These are phyloP conservation scores for Ophiostoma quercus DNA, from an alignment of 2,329 filamentous ascomycete genomes.

Conservation along the genomic window DNA sequence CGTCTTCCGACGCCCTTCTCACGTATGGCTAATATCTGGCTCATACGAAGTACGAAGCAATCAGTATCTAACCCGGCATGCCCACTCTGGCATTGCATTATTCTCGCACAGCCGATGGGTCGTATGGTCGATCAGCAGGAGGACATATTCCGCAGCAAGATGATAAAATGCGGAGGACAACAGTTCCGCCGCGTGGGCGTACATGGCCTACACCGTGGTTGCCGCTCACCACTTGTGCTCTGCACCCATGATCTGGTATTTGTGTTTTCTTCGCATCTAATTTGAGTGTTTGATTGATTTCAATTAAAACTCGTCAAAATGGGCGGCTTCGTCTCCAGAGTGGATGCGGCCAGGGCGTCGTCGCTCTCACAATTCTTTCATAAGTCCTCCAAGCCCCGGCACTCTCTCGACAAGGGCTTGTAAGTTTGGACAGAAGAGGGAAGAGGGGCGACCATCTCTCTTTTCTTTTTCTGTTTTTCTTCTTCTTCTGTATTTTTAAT, in stretches of 20 bases:
- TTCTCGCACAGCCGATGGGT: not conserved
- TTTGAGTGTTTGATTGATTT: conserved; percentile 8
- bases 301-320: not conserved
- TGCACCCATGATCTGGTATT: not conserved
- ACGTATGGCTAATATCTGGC: not conserved
- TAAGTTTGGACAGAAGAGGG: not conserved
- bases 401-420: not conserved
- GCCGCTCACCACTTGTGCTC: not conserved
- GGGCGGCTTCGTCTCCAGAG: not conserved
- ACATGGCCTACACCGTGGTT: not conserved
- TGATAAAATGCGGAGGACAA: not conserved
- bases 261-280: not conserved
- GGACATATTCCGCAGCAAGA: not conserved
- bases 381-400: not conserved
- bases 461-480: conserved; percentile 3
- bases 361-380: not conserved
- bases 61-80: not conserved
- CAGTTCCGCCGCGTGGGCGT: not conserved
- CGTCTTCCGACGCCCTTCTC: not conserved
- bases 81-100: not conserved
- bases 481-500: not conserved
- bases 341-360: not conserved
- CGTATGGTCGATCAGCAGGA: not conserved
- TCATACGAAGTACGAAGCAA: too few species aligned
- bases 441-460: not conserved